phyloP scores from a whole-genome alignment of 169 alveolate genomes.

The Plasmodium falciparum region DNA sequence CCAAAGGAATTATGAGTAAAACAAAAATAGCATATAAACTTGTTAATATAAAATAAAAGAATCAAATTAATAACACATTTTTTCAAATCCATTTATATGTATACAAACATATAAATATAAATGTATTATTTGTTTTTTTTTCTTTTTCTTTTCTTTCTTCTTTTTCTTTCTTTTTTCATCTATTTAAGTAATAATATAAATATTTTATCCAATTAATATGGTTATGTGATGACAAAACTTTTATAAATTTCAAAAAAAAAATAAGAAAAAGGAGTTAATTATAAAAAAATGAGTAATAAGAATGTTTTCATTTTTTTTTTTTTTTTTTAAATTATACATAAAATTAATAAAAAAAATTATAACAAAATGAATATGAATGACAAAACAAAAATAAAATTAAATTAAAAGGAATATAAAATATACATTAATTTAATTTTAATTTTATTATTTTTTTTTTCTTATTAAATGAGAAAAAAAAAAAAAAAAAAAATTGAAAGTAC shows the following conservation, averaged over 20 bases:
- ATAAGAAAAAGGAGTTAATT: too few species aligned
- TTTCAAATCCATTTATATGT: conserved; percentile 62
- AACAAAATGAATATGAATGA: too few species aligned
- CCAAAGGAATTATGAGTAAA: conserved; percentile 10
- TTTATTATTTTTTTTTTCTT: neutral
- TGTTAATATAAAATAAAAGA: conserved; percentile 16
- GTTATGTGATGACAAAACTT: too few species aligned
- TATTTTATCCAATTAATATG: neutral
- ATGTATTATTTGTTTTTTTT: conserved; percentile 9
- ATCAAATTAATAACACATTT: conserved; percentile 29
- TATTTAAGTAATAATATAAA: neutral
- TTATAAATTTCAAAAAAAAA: too few species aligned
- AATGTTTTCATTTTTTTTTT: too few species aligned
- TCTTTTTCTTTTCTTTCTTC: neutral
- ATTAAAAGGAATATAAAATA: too few species aligned
- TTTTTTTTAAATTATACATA: too few species aligned
- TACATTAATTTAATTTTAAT: too few species aligned
- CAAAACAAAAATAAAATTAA: too few species aligned
- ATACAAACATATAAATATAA: neutral
- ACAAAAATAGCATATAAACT: conserved; percentile 18
- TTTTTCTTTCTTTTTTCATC: neutral
- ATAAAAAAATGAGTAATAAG: too few species aligned
- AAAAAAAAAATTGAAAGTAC: neutral
- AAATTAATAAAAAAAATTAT: too few species aligned
- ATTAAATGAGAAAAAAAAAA: too few species aligned